These are phyloP conservation scores for Mycosarcoma maydis DNA, from an alignment of 1,284 basidiomycete species.

Conservation along the genomic window DNA sequence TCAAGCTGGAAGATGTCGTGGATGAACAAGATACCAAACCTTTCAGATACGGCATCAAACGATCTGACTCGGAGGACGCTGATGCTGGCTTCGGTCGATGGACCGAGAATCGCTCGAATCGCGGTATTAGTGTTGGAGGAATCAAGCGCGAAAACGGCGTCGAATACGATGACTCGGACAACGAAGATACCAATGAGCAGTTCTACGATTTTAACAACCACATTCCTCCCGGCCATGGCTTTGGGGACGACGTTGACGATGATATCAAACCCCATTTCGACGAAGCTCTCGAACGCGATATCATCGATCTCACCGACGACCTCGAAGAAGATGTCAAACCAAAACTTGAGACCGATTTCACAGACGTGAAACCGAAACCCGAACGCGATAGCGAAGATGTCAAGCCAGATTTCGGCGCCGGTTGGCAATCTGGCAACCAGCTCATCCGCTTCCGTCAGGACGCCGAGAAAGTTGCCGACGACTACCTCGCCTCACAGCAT, in stretches of 20 bases:
- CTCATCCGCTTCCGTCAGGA: slow-evolving; percentile 47
- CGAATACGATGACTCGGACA: slow-evolving; percentile 10
- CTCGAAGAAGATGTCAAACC: slow-evolving; percentile 16
- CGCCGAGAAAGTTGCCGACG: slow-evolving; percentile 48
- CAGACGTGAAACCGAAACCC: slow-evolving; percentile 8
- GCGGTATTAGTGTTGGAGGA: not conserved
- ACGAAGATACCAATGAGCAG: slow-evolving; percentile 11
- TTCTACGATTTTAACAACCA: slow-evolving; percentile 13
- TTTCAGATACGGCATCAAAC: slow-evolving; percentile 17
- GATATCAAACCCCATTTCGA: slow-evolving; percentile 33
- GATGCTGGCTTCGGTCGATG: slow-evolving; percentile 12
- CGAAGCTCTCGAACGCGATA: slow-evolving; percentile 13
- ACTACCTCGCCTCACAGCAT: slow-evolving; percentile 36
- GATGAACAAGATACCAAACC: slow-evolving; percentile 37
- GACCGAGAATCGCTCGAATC: not conserved
- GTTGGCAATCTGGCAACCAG: slow-evolving; percentile 38
- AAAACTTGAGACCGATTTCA: slow-evolving; percentile 20
- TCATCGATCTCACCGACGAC: slow-evolving; percentile 20
- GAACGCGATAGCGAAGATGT: slow-evolving; percentile 11
- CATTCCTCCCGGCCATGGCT: not conserved
- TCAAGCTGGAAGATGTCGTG: slow-evolving; percentile 40
- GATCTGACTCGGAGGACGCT: slow-evolving; percentile 12
- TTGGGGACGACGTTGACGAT: slow-evolving; percentile 7
- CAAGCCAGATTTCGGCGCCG: slow-evolving; percentile 15
- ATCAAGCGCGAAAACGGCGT: slow-evolving; percentile 1